Percentiles rank a stretch among this genome's conserved stretches.
Evolutionary conservation across 495 filamentous ascomycete species (phyloP).

Genomic region (Massariosphaeria phaeospora): DNA sequence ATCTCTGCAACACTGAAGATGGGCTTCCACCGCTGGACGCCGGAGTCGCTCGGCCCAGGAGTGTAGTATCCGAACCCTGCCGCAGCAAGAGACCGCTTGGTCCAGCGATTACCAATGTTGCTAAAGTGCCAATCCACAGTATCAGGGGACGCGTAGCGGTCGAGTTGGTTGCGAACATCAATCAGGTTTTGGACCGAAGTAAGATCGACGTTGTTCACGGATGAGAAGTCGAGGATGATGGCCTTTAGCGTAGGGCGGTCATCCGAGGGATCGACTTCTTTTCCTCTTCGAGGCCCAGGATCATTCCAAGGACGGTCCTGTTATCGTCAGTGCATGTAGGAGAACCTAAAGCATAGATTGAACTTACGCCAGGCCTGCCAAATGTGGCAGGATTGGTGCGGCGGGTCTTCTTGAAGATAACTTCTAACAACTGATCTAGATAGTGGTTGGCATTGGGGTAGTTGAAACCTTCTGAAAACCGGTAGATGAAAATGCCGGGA

Average conservation of each 20-base stretch:
- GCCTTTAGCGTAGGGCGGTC: constrained; percentile 74
- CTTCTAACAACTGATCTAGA: constrained; percentile 68
- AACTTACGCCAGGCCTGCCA: constrained; percentile 52
- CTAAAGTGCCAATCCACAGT: constrained; percentile 94
- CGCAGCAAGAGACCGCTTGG: constrained; percentile 85
- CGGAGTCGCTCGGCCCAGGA: constrained; percentile 45
- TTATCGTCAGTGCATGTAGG: not conserved
- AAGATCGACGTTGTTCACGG: constrained; percentile 92
- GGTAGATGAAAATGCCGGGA: constrained; percentile 94
- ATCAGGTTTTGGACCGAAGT: constrained; percentile 93
- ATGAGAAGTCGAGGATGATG: constrained; percentile 89
- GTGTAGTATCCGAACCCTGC: constrained; percentile 90
- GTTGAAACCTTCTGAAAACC: constrained; percentile 93
- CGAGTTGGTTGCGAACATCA: constrained; percentile 94
- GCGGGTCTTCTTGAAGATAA: constrained; percentile 69
- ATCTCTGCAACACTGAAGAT: constrained; percentile 93
- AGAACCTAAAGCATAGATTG: not conserved
- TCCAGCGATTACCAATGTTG: constrained; percentile 92
- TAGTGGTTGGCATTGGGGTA: constrained; percentile 92
- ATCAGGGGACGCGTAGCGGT: constrained; percentile 76
- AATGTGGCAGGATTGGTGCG: constrained; percentile 64
- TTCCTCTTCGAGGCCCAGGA: constrained; percentile 65
- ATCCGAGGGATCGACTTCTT: constrained; percentile 45
- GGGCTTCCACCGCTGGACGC: constrained; percentile 77
- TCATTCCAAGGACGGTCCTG: constrained; percentile 94